Conservation (phyloP, 768 basidiomycete species). For the Suillus subalutaceus region DNA sequence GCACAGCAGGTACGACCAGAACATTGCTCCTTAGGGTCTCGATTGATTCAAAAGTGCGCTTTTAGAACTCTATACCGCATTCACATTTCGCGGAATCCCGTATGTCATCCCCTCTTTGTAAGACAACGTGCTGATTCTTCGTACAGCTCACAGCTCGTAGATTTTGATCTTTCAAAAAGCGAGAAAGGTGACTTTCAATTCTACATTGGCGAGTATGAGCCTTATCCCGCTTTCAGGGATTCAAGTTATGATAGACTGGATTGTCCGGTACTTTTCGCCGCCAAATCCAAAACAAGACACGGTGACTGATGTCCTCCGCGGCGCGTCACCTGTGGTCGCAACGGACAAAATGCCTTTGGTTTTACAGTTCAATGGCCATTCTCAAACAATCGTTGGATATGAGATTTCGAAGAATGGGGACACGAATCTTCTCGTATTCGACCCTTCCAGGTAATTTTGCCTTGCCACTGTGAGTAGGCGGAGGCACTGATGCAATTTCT, state of each 20-base stretch:
- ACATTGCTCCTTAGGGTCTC: background rate
- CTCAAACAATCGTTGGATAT: constrained; percentile 84
- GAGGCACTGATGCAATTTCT: background rate
- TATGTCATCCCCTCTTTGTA: constrained; percentile 41
- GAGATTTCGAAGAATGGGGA: constrained; percentile 62
- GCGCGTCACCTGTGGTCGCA: constrained; percentile 51
- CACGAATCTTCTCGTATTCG: constrained; percentile 72
- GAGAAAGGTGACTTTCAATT: constrained; percentile 41
- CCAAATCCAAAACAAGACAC: constrained; percentile 33
- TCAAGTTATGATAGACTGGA: constrained; percentile 65
- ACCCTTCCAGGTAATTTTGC: constrained; percentile 66
- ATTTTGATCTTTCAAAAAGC: constrained; percentile 56
- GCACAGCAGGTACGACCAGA: constrained; percentile 62
- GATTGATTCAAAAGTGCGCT: constrained; percentile 11
- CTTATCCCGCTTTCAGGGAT: constrained; percentile 37
- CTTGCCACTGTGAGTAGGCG: background rate
- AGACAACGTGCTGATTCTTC: constrained; percentile 1
- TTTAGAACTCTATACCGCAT: constrained; percentile 79
- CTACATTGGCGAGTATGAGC: background rate
- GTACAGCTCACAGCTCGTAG: constrained; percentile 60
- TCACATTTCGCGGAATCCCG: constrained; percentile 81
- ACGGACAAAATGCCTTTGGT: constrained; percentile 81
- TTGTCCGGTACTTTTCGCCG: constrained; percentile 70
- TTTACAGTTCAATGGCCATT: constrained; percentile 83
- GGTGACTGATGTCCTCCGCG: constrained; percentile 55